These are phyloP conservation scores for Lactarius sp. DNA, from an alignment of 768 basidiomycete species.

Conservation along the genomic window DNA sequence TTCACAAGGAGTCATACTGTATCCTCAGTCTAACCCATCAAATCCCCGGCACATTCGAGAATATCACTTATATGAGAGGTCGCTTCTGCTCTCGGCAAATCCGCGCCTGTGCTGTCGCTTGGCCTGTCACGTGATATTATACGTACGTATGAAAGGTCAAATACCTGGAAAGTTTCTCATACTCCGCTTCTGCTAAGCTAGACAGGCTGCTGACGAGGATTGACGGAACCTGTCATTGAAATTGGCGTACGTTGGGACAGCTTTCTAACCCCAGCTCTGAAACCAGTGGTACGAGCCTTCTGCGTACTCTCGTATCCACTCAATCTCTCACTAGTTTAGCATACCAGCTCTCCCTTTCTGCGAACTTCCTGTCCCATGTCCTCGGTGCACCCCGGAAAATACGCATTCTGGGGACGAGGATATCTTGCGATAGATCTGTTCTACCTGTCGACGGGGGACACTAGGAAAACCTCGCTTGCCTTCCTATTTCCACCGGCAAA, in stretches of 20 bases:
- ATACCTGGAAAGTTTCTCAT: slow-evolving; percentile 66
- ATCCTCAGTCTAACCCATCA: slow-evolving; percentile 78
- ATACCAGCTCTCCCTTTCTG: slow-evolving; percentile 65
- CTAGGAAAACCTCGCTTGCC: slow-evolving; percentile 75
- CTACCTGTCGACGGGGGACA: slow-evolving; percentile 74
- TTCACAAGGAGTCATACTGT: slow-evolving; percentile 70
- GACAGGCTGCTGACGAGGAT: slow-evolving; percentile 6
- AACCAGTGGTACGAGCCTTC: slow-evolving; percentile 68
- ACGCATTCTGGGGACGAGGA: slow-evolving; percentile 40
- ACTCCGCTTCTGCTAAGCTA: not conserved
- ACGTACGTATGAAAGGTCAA: slow-evolving; percentile 68
- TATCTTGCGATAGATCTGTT: slow-evolving; percentile 88
- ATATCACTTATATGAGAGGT: slow-evolving; percentile 50
- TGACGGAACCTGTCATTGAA: slow-evolving; percentile 92
- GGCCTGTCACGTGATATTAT: slow-evolving; percentile 70
- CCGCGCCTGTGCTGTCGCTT: slow-evolving; percentile 60
- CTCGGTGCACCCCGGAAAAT: slow-evolving; percentile 57
- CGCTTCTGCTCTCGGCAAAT: slow-evolving; percentile 46
- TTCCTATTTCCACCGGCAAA: slow-evolving; percentile 58
- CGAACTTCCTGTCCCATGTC: slow-evolving; percentile 57
- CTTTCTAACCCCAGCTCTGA: slow-evolving; percentile 84
- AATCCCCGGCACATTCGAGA: slow-evolving; percentile 51
- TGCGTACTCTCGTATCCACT: slow-evolving; percentile 52
- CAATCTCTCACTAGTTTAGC: slow-evolving; percentile 37
- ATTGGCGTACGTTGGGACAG: slow-evolving; percentile 99